Percentiles rank a stretch among this genome's conserved stretches.
These are phyloP conservation scores for Aspergillus felis DNA, from an alignment of 2,329 filamentous ascomycete species.

Conservation along the genomic window DNA sequence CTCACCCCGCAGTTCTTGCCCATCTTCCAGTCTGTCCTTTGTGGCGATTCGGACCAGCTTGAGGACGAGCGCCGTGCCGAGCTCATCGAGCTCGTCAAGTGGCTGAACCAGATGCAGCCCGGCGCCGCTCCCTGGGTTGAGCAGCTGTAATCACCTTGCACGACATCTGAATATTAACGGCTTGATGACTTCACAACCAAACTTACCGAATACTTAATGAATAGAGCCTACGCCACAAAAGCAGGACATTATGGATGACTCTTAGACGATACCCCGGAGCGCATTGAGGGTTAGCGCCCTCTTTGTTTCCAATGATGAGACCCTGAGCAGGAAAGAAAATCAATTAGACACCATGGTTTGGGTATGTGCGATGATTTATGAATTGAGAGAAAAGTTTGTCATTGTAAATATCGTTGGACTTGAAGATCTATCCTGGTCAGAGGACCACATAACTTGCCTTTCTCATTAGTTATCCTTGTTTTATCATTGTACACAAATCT, in stretches of 20 bases:
- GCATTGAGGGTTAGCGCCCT: background rate
- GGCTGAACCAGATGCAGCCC: constrained; percentile 44
- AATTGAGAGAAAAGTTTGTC: background rate
- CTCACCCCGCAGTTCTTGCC: constrained; percentile 46
- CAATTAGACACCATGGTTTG: constrained; percentile 1
- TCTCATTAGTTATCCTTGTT: background rate
- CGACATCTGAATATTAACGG: constrained; percentile 5
- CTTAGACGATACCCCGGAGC: constrained; percentile 29
- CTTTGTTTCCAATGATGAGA: background rate
- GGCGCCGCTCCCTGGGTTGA: constrained; percentile 38
- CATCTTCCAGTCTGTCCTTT: constrained; percentile 46
- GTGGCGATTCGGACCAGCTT: constrained; percentile 43
- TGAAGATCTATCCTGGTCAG: background rate
- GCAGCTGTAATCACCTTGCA: constrained; percentile 26
- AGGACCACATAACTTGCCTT: background rate
- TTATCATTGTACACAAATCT: background rate
- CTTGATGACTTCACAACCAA: constrained; percentile 16
- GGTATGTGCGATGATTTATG: background rate
- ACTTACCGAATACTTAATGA: constrained; percentile 19
- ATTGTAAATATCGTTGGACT: background rate
- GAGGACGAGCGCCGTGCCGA: constrained; percentile 46
- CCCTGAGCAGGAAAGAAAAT: background rate
- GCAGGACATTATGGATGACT: constrained; percentile 20
- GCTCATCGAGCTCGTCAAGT: constrained; percentile 46
- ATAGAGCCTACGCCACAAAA: constrained; percentile 25